These are phyloP conservation scores for Penicillium atrosanguineum DNA, from an alignment of 495 filamentous ascomycete species.

Conservation along the genomic window DNA sequence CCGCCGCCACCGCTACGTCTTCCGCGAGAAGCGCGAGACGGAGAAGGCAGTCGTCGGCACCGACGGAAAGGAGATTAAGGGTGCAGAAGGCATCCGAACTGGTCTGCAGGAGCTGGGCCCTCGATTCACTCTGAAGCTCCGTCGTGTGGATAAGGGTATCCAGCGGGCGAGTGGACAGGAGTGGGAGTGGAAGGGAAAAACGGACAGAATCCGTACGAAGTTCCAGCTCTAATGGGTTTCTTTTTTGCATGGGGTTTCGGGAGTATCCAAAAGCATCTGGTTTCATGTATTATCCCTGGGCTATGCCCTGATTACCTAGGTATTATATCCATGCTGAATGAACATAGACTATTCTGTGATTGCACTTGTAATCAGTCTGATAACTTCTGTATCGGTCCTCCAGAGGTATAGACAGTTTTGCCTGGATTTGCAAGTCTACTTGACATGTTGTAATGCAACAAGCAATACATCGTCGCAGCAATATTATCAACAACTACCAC, in stretches of 20 bases:
- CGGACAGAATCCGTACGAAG: slow-evolving; percentile 90
- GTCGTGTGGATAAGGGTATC: slow-evolving; percentile 87
- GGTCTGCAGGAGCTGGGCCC: slow-evolving; percentile 87
- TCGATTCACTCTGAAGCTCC: slow-evolving; percentile 80
- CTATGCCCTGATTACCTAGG: slow-evolving; percentile 3
- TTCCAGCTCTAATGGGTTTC: slow-evolving; percentile 69
- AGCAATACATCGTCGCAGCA: too few relatives aligned
- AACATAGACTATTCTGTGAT: slow-evolving; percentile 9
- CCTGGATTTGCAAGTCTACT: too few relatives aligned
- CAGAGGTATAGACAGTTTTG: too few relatives aligned
- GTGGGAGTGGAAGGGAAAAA: slow-evolving; percentile 91
- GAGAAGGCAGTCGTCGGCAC: slow-evolving; percentile 84
- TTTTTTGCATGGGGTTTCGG: slow-evolving; percentile 28
- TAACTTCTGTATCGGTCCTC: background rate
- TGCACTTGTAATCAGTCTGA: background rate
- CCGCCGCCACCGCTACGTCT: slow-evolving; percentile 84
- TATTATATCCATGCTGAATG: slow-evolving; percentile 9
- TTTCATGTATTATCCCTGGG: background rate
- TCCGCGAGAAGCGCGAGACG: slow-evolving; percentile 77
- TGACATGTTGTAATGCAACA: too few relatives aligned
- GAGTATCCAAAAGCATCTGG: slow-evolving; percentile 26
- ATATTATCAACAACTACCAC: too few relatives aligned
- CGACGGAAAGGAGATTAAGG: slow-evolving; percentile 84
- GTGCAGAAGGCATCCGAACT: slow-evolving; percentile 76
- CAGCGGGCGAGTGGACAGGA: slow-evolving; percentile 78